Base-by-base conservation (phyloP, 2,329 filamentous ascomycete genomes). In the Calonectria montana region DNA sequence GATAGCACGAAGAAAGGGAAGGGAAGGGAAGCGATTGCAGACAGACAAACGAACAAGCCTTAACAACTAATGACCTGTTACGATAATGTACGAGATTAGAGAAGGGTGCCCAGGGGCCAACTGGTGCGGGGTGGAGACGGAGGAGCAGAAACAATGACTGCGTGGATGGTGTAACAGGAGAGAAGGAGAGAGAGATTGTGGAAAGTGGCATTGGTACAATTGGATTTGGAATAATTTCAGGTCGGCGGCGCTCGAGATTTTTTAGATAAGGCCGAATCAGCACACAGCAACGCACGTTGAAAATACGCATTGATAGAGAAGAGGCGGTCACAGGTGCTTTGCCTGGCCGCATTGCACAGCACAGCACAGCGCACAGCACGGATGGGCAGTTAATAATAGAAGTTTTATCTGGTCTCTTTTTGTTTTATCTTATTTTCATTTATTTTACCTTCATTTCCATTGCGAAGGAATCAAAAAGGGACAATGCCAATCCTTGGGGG, bases 21-120 rank as follows among this genome's bases (percentile, higher is more conserved):
- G 48, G 6, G 31, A 12, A 35, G 31, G 2, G 31, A 35, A 35
- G 10, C 9, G 29, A 31, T 9, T 9, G 9, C 9, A 31, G 29
- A 31, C 5, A 31, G 29, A 31, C 5, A 10, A 35, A 10, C 5
- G 31, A 35, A 69, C 50, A 55, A 73, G 72, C 62, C 31, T 70
- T 29, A 53, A 53, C 48, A 35, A 35, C 48, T 78, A 66, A 78
- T 65, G 77, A 79, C 53, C 57, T 76, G 76, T 73, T 68, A 79
- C 71, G 77, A 78, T 79, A 76, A 73, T 74, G 73, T 74, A 73
- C 29, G 50, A 72, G 67, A 64, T 25, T 59, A n/a, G 8, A 37
- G 29, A 59, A 59, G 35, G 53, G 35, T 23, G 53, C 53, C 53
- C 53, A 25, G 53, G 53, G 53, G 53, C 31, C 35, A 43, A 53